A percentile compares a stretch with the other conserved stretches of the same genome.
Conservation (phyloP, 306 rosid species). For the Cicer yamashitae region DNA sequence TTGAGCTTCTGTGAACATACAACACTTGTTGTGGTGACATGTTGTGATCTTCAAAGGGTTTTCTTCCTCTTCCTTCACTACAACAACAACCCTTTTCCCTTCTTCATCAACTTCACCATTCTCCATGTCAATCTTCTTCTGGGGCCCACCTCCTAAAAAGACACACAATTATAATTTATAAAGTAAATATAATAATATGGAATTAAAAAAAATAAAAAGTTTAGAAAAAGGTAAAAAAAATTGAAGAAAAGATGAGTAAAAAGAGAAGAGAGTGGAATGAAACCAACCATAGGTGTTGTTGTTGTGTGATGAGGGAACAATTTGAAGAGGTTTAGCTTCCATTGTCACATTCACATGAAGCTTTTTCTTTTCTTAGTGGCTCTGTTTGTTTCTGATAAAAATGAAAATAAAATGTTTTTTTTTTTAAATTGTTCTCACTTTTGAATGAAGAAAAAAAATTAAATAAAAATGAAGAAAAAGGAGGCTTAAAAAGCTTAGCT, state of each 20-base stretch:
- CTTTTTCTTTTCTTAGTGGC: conserved; percentile 5
- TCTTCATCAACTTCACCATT: conserved; percentile 23
- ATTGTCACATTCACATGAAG: conserved; percentile 47
- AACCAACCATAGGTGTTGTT: conserved; percentile 43
- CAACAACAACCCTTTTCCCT: conserved; percentile 29
- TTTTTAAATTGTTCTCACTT: not conserved
- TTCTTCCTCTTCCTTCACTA: conserved; percentile 43
- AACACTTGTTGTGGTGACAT: conserved; percentile 6
- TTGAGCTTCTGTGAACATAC: conserved; percentile 57
- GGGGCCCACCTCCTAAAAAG: conserved; percentile 48
- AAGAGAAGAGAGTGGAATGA: conserved; percentile 37
- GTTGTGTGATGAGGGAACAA: conserved; percentile 51
- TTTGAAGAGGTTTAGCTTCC: conserved; percentile 49
- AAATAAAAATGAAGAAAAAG: not conserved
- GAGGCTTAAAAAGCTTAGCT: not conserved
- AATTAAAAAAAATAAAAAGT: not conserved
- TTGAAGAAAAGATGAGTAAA: conserved; percentile 6
- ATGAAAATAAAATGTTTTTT: no score
- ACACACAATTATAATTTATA: not conserved
- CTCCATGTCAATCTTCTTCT: conserved; percentile 47
- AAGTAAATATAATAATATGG: not conserved
- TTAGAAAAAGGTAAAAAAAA: not conserved
- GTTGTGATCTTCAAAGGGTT: not conserved
- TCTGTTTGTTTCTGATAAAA: no score
- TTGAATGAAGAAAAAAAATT: not conserved